Percentiles rank a stretch among this genome's conserved stretches.
Conservation (phyloP, 805 yeast genomes). For the Pichia cabralensis region DNA sequence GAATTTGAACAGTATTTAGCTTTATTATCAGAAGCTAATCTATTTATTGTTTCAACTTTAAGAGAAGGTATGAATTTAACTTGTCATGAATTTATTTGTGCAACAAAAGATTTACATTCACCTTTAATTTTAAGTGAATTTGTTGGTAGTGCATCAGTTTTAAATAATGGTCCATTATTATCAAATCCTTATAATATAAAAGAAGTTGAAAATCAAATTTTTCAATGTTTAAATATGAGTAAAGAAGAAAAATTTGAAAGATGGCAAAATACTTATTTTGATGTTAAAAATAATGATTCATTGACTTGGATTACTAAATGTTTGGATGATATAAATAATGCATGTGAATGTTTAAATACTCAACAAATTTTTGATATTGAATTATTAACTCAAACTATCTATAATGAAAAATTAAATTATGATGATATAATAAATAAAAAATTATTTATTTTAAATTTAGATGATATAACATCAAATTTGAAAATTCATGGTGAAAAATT, state of each 20-base stretch:
- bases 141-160: slow-evolving; percentile 83
- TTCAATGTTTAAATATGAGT: slow-evolving; percentile 55
- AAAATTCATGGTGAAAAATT: slow-evolving; percentile 28
- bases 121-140: slow-evolving; percentile 86
- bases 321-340: slow-evolving; percentile 38
- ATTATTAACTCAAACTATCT: slow-evolving; percentile 25
- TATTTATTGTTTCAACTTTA: slow-evolving; percentile 79
- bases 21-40: slow-evolving; percentile 72
- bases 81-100: slow-evolving; percentile 85
- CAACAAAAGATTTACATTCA: slow-evolving; percentile 59
- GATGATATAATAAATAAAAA: slow-evolving; percentile 25
- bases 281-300: slow-evolving; percentile 59
- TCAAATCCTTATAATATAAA: slow-evolving; percentile 88
- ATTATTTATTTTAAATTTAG: slow-evolving; percentile 44
- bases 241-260: slow-evolving; percentile 45
- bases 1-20: slow-evolving; percentile 87
- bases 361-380: slow-evolving; percentile 16
- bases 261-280: slow-evolving; percentile 53
- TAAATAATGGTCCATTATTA: slow-evolving; percentile 59
- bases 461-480: slow-evolving; percentile 29
- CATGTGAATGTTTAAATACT: slow-evolving; percentile 33
- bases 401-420: slow-evolving; percentile 25
- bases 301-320: slow-evolving; percentile 62
- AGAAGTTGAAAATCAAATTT: slow-evolving; percentile 54
- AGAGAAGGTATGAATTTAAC: slow-evolving; percentile 97